phyloP scores from a whole-genome alignment of 345 rosid genomes.

The Lumnitzera racemosa region DNA sequence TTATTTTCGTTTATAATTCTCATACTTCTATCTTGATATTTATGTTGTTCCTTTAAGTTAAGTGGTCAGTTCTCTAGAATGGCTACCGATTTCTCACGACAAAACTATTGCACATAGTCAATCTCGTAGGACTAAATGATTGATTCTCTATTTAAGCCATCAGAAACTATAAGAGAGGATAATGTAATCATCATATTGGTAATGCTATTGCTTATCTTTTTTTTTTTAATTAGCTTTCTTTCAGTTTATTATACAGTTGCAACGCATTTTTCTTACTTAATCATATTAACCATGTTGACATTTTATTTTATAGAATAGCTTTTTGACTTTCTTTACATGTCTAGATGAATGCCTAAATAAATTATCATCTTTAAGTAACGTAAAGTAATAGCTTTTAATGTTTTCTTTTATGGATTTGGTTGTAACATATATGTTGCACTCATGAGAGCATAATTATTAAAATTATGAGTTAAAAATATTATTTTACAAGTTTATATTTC shows the following conservation, averaged over 20 bases:
- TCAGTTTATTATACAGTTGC: no score
- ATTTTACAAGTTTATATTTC: no score
- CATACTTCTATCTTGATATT: no score
- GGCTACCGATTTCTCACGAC: constrained; percentile 41
- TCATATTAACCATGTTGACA: no score
- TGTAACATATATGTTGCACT: neutral
- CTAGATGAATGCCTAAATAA: constrained; percentile 31
- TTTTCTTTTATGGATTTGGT: neutral
- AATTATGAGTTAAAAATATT: no score
- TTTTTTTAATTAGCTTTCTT: no score
- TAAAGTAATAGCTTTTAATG: neutral
- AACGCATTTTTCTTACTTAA: no score
- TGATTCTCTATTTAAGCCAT: constrained; percentile 31
- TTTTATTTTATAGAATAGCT: constrained; percentile 24
- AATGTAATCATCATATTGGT: constrained; percentile 32
- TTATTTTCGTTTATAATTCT: no score
- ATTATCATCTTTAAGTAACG: constrained; percentile 38
- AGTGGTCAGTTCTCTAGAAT: constrained; percentile 43
- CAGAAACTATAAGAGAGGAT: constrained; percentile 23
- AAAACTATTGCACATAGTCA: constrained; percentile 42
- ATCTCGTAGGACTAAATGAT: constrained; percentile 43
- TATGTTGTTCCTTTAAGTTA: neutral
- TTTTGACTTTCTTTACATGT: constrained; percentile 36
- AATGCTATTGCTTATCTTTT: neutral
- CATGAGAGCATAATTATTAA: no score